Conservation (phyloP, 768 basidiomycete genomes). For the Stropharia rugosoannulata region DNA sequence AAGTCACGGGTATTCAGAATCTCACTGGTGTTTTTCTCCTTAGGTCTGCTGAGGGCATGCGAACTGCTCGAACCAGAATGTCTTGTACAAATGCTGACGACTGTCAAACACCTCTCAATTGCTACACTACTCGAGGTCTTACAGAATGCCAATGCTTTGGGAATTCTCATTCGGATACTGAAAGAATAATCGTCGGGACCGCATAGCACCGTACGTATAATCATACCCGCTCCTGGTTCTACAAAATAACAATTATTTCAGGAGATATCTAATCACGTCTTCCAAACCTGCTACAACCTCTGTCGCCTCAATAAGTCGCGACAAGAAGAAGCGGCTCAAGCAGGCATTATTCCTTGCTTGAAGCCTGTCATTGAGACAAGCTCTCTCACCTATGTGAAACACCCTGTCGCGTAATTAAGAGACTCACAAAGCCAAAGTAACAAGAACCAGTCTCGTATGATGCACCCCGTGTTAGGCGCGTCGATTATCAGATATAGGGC, state of each 20-base stretch:
- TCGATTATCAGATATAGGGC: constrained; percentile 87
- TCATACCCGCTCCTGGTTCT: neutral
- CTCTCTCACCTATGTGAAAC: constrained; percentile 35
- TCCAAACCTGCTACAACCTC: constrained; percentile 96
- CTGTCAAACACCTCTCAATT: constrained; percentile 94
- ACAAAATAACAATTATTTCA: constrained; percentile 27
- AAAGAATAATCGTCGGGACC: constrained; percentile 78
- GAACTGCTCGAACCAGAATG: constrained; percentile 86
- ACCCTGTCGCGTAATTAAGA: constrained; percentile 5
- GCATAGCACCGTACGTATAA: constrained; percentile 68
- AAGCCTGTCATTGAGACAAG: constrained; percentile 85
- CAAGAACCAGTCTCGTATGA: constrained; percentile 87
- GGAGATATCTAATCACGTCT: constrained; percentile 97
- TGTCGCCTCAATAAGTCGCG: constrained; percentile 92
- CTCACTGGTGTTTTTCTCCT: neutral
- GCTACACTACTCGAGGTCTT: constrained; percentile 86
- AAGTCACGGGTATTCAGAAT: neutral
- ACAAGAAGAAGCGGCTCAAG: constrained; percentile 96
- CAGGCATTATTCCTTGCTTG: constrained; percentile 90
- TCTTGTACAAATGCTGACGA: constrained; percentile 87
- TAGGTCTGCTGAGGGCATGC: constrained; percentile 86
- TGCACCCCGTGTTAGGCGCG: constrained; percentile 46
- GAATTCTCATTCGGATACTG: constrained; percentile 83
- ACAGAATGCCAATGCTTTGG: constrained; percentile 94
- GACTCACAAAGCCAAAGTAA: constrained; percentile 81